These are phyloP conservation scores for Sungouiozyma ichnusensis DNA, from an alignment of 805 yeast genomes.

Conservation along the genomic window DNA sequence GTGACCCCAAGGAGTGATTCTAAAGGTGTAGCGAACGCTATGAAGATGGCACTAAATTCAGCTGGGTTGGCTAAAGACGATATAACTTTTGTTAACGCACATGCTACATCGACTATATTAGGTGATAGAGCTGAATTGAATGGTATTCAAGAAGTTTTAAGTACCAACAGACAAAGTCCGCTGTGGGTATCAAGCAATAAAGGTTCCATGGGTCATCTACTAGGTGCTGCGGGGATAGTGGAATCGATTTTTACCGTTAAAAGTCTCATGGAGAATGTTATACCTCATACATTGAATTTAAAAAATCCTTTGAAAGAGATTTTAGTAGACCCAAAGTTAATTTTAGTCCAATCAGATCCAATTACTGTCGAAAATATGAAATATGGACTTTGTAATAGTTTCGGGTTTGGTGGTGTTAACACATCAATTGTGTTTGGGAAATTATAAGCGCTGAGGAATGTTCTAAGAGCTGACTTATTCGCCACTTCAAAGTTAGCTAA, in stretches of 20 bases:
- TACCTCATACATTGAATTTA: conserved; percentile 81
- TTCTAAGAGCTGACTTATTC: too few relatives aligned
- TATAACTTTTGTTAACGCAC: conserved; percentile 83
- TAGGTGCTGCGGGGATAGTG: conserved; percentile 95
- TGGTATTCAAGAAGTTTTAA: conserved; percentile 43
- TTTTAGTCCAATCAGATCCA: conserved; percentile 40
- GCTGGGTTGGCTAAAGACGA: conserved; percentile 38
- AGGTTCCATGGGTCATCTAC: conserved; percentile 85
- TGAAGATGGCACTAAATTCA: conserved; percentile 58
- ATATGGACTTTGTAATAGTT: conserved; percentile 75
- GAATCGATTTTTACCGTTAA: conserved; percentile 75
- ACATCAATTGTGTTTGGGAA: conserved; percentile 53
- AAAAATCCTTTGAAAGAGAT: conserved; percentile 27
- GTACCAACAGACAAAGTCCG: conserved; percentile 1
- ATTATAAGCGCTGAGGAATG: neutral
- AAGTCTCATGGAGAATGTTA: conserved; percentile 42
- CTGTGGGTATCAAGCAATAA: conserved; percentile 70
- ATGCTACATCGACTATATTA: conserved; percentile 84
- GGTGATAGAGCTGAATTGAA: conserved; percentile 84
- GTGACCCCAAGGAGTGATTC: conserved; percentile 85
- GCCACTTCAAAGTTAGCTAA: too few relatives aligned
- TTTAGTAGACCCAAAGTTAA: conserved; percentile 35
- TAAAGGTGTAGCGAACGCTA: conserved; percentile 73
- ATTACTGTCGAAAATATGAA: conserved; percentile 31
- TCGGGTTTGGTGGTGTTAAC: conserved; percentile 97